phyloP scores from a whole-genome alignment of 163 green algal species.

The Scenedesmus sp. region DNA sequence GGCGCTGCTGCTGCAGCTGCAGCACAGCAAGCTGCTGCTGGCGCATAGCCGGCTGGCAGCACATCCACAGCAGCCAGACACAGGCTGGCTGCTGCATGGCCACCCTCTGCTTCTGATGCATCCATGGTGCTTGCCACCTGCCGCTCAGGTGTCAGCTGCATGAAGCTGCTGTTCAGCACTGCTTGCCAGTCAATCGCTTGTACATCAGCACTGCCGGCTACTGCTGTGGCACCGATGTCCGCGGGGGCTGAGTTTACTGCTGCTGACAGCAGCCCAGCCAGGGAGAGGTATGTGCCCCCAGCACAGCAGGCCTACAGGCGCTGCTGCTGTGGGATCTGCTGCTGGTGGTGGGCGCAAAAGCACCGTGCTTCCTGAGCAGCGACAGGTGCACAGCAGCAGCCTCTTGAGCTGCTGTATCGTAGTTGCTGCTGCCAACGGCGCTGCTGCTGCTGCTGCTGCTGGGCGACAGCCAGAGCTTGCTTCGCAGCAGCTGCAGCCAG shows the following conservation, averaged over 20 bases:
- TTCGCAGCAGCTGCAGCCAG: conserved; percentile 13
- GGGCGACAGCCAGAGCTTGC: neutral
- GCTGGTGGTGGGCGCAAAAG: neutral
- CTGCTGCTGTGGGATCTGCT: neutral
- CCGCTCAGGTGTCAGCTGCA: conserved; percentile 26
- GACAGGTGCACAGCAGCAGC: neutral
- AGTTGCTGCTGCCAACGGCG: neutral
- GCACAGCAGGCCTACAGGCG: neutral
- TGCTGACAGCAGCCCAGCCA: neutral
- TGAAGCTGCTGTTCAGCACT: neutral
- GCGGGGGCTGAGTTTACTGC: neutral
- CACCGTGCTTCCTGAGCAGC: neutral
- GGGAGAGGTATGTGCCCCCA: conserved; percentile 39
- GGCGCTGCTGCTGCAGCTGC: conserved; percentile 26
- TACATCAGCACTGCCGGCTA: neutral
- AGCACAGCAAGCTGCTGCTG: conserved; percentile 25
- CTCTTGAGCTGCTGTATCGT: neutral
- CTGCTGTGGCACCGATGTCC: neutral
- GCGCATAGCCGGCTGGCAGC: neutral
- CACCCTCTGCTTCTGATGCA: neutral
- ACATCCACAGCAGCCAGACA: neutral
- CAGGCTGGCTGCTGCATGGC: neutral
- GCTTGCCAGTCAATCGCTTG: neutral
- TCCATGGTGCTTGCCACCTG: neutral
- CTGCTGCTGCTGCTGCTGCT: too few relatives aligned